phyloP scores from a whole-genome alignment of 2,329 filamentous ascomycete genomes.

The Zymoseptoria tritici region DNA sequence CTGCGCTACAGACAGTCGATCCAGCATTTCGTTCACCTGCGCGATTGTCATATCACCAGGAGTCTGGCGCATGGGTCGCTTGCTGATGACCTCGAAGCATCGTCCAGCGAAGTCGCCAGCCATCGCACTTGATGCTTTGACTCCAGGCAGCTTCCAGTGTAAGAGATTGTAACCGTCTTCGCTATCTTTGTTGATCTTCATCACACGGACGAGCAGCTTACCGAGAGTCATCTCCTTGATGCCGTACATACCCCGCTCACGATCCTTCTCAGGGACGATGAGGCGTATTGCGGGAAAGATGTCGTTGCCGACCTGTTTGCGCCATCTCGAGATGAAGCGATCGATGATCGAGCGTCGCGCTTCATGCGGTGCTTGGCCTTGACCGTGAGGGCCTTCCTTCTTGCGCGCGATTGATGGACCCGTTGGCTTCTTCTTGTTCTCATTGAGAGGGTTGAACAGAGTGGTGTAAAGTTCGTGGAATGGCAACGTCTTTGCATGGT shows the following conservation, averaged over 20 bases:
- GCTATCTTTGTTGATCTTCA: conserved; percentile 85
- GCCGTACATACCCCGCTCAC: conserved; percentile 86
- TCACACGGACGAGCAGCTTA: conserved; percentile 81
- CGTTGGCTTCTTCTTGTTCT: conserved; percentile 66
- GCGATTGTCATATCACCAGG: conserved; percentile 76
- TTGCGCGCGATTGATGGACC: conserved; percentile 47
- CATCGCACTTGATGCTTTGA: conserved; percentile 53
- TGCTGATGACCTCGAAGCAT: conserved; percentile 79
- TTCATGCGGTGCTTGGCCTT: conserved; percentile 55
- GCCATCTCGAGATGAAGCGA: conserved; percentile 79
- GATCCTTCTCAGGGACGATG: conserved; percentile 87
- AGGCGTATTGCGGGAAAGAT: conserved; percentile 89
- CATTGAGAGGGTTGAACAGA: conserved; percentile 73
- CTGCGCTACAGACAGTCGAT: conserved; percentile 64
- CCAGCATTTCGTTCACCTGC: conserved; percentile 80
- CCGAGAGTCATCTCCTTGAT: conserved; percentile 88
- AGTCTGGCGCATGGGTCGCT: conserved; percentile 66
- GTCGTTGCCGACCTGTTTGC: conserved; percentile 79
- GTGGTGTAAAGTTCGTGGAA: conserved; percentile 72
- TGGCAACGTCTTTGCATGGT: conserved; percentile 67
- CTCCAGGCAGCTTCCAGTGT: conserved; percentile 86
- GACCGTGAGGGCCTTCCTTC: conserved; percentile 54
- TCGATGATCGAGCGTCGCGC: conserved; percentile 73
- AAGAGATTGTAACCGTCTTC: conserved; percentile 79
- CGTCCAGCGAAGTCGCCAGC: conserved; percentile 89